Conservation (phyloP, 2,329 filamentous ascomycete species). For the Alternaria postmessia region DNA sequence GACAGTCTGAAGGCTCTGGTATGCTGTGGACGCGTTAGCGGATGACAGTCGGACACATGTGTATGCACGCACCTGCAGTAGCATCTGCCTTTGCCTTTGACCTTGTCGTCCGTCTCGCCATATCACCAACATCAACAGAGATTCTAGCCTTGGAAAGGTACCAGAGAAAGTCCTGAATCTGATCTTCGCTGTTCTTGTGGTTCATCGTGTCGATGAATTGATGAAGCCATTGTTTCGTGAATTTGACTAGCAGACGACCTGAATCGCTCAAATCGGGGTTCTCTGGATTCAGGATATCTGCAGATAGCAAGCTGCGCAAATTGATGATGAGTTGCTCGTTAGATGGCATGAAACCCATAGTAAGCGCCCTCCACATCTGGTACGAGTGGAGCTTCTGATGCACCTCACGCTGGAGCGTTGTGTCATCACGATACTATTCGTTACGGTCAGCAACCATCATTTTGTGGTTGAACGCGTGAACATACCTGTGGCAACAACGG, state of each 20-base stretch:
- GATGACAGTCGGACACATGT: not conserved
- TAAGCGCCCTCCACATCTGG: conserved; percentile 85
- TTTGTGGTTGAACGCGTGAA: not conserved
- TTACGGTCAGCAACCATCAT: not conserved
- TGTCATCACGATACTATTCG: conserved; percentile 75
- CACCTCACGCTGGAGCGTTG: conserved; percentile 70
- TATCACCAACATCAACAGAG: conserved; percentile 70
- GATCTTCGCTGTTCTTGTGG: conserved; percentile 83
- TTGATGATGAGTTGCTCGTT: conserved; percentile 85
- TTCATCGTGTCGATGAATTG: conserved; percentile 82
- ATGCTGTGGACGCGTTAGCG: conserved; percentile 61
- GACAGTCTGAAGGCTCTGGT: conserved; percentile 82
- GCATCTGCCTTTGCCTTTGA: conserved; percentile 75
- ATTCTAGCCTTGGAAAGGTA: conserved; percentile 78
- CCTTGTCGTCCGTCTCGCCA: conserved; percentile 67
- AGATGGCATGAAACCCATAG: conserved; percentile 88
- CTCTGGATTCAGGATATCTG: conserved; percentile 79
- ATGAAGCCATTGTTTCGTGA: conserved; percentile 75
- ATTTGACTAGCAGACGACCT: conserved; percentile 75
- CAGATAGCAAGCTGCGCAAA: conserved; percentile 78
- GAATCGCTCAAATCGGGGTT: conserved; percentile 78
- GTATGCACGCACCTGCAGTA: conserved; percentile 66
- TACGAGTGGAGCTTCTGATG: conserved; percentile 93
- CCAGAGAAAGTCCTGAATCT: conserved; percentile 93
- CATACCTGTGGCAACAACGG: conserved; percentile 75